These are phyloP conservation scores for Hydnum rufescens DNA, from an alignment of 768 basidiomycete genomes.

Conservation along the genomic window DNA sequence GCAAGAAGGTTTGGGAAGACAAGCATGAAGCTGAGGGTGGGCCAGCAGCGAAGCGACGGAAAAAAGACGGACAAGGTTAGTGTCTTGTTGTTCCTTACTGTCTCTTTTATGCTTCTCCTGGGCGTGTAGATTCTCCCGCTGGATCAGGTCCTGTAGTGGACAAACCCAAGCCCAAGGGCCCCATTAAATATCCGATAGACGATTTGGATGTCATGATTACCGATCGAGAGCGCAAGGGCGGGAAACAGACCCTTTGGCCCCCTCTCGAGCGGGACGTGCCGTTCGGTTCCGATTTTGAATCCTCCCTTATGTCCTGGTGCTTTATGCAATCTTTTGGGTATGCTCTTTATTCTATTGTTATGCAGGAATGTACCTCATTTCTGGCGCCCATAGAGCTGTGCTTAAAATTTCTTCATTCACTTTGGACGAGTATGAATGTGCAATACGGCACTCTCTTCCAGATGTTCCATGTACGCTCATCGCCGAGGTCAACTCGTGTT, in stretches of 20 bases:
- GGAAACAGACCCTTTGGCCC: constrained; percentile 47
- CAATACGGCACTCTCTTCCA: constrained; percentile 50
- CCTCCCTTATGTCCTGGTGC: constrained; percentile 83
- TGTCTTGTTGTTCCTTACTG: background rate
- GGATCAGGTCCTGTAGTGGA: constrained; percentile 20
- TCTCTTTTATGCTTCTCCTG: background rate
- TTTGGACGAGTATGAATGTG: constrained; percentile 80
- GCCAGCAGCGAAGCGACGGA: constrained; percentile 65
- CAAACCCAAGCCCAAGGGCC: constrained; percentile 51
- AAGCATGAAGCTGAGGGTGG: constrained; percentile 42
- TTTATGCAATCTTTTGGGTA: constrained; percentile 89
- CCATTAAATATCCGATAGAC: constrained; percentile 82
- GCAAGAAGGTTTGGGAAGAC: constrained; percentile 73
- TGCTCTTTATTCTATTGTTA: constrained; percentile 14
- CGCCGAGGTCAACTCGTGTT: constrained; percentile 70
- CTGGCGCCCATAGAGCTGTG: constrained; percentile 38
- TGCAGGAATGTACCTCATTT: background rate
- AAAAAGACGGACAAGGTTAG: constrained; percentile 53
- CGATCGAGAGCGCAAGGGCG: constrained; percentile 69
- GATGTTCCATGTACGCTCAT: constrained; percentile 62
- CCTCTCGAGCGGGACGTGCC: constrained; percentile 26
- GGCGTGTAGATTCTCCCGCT: background rate
- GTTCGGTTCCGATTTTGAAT: constrained; percentile 45
- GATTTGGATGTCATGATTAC: constrained; percentile 66
- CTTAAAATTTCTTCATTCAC: constrained; percentile 75